These are phyloP conservation scores for Centella asiatica DNA, from an alignment of 129 eudicot genomes.

Conservation along the genomic window DNA sequence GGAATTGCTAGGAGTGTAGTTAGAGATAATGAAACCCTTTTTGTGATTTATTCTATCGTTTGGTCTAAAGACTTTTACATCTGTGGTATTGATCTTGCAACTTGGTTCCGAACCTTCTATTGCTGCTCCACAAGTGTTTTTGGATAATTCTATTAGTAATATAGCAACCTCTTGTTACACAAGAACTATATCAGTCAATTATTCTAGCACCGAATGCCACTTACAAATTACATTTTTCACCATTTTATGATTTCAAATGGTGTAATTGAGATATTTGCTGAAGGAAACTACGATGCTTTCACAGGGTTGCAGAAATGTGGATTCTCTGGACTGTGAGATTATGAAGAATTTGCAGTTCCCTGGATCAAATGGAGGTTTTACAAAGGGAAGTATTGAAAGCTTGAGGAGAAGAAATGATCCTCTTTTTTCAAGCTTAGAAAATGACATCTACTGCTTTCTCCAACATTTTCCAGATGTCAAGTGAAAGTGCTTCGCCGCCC, in stretches of 20 bases:
- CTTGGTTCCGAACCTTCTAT: too few species aligned
- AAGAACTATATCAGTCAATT: too few species aligned
- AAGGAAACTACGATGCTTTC: slow-evolving; percentile 57
- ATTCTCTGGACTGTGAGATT: slow-evolving; percentile 55
- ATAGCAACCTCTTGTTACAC: too few species aligned
- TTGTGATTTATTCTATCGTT: too few species aligned
- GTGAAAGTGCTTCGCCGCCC: slow-evolving; percentile 30
- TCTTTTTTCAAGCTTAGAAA: slow-evolving; percentile 36
- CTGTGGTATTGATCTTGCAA: too few species aligned
- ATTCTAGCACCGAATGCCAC: slow-evolving; percentile 34
- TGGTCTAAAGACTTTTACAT: too few species aligned
- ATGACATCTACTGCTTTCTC: slow-evolving; percentile 25
- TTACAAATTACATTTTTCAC: slow-evolving; percentile 29
- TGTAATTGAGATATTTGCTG: slow-evolving; percentile 38
- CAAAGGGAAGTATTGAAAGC: slow-evolving; percentile 63
- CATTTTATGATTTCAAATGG: not conserved
- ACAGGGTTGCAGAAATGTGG: slow-evolving; percentile 44
- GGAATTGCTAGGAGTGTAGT: too few species aligned
- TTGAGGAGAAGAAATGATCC: slow-evolving; percentile 27
- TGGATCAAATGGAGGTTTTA: not conserved
- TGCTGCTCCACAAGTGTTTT: slow-evolving; percentile 54
- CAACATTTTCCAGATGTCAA: slow-evolving; percentile 32
- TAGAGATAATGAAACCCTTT: too few species aligned
- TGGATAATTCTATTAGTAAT: too few species aligned
- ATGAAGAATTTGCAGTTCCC: slow-evolving; percentile 43